Conservation (phyloP, 2,329 filamentous ascomycete genomes). For the Keithomyces neogunnii region DNA sequence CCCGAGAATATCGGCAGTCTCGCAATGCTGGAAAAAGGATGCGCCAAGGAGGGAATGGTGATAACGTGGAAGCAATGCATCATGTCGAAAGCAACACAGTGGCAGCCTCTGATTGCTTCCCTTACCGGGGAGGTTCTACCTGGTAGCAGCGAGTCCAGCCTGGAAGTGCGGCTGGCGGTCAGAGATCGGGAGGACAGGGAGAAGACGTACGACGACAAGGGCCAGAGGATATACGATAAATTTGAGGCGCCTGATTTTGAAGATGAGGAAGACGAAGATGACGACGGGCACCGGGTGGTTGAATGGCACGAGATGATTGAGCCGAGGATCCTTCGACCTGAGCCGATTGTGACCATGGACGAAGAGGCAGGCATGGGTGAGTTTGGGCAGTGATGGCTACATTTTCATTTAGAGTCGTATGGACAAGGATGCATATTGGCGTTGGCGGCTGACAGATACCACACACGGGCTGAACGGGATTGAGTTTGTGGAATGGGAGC, state of each 20-base stretch:
- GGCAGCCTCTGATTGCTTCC: slow-evolving; percentile 55
- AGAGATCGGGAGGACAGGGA: slow-evolving; percentile 55
- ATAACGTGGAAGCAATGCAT: slow-evolving; percentile 61
- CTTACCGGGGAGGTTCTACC: slow-evolving; percentile 61
- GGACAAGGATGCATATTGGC: not conserved
- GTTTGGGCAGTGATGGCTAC: not conserved
- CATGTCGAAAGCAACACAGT: slow-evolving; percentile 52
- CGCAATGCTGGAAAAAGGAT: slow-evolving; percentile 36
- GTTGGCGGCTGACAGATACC: not conserved
- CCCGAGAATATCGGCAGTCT: slow-evolving; percentile 49
- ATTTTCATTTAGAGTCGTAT: not conserved
- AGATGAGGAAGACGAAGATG: slow-evolving; percentile 49
- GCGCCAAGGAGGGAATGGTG: slow-evolving; percentile 50
- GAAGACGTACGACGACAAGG: slow-evolving; percentile 55
- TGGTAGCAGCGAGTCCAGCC: slow-evolving; percentile 36
- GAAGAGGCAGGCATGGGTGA: not conserved
- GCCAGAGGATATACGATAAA: slow-evolving; percentile 64
- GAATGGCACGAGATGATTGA: slow-evolving; percentile 57
- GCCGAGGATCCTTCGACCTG: slow-evolving; percentile 50
- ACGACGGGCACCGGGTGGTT: slow-evolving; percentile 55
- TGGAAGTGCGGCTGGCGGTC: slow-evolving; percentile 59
- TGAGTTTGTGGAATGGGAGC: not conserved
- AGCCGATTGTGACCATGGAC: slow-evolving; percentile 8
- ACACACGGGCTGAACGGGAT: not conserved
- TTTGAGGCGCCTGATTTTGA: slow-evolving; percentile 66